Base-by-base conservation (phyloP, 306 rosid species). In the cucumber (Cucumis sativus) region DNA sequence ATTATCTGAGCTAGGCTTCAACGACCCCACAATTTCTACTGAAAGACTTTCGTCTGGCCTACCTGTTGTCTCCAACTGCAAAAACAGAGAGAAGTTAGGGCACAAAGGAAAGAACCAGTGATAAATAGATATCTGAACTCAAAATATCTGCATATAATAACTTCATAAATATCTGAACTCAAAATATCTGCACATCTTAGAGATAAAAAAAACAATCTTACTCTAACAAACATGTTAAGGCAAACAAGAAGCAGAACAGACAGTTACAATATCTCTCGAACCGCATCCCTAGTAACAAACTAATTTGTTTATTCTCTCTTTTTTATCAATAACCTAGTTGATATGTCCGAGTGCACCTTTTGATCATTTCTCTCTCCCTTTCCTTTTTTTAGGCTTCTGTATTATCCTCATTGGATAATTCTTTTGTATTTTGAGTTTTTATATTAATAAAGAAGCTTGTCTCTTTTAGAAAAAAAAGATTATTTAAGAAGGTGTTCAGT, bases 11-110 rank as follows among this genome's bases (percentile, higher is more conserved):
- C 74, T 82, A 78, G 87, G 88, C 86, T 86, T 91, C 66, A 92
- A 83, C 51, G 95, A 90, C 79, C 95, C 90, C 28, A 87, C 82
- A 92, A 92, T 80, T 84, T 90, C 92, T 80, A 89, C 74, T 23
- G 85, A 83, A 69, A 95, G 92, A 83, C 93, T 92, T 87, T 95
- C 98, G 88, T 92, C 97, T 16, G 97, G 88, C 80, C 98, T 83
- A 69, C 98, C 97, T 51, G 86, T 80, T 77, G 97, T 93, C 82
- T 92, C 91, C 89, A 95, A 84, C 98, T 95, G 87, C 80, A 80
- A 55, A 59, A 80, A 76, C 82, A 77, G 72, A 82, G 64, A 78
- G 74, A 71, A 49, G 14, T 23, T 49, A 47, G 61, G 33, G 16
- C 77, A 52, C 77, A 55, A 52, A 30, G 6, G 2, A 52, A 73